Conservation (phyloP, 1,139 yeast genomes). For the Debaryomycetaceae sp. region DNA sequence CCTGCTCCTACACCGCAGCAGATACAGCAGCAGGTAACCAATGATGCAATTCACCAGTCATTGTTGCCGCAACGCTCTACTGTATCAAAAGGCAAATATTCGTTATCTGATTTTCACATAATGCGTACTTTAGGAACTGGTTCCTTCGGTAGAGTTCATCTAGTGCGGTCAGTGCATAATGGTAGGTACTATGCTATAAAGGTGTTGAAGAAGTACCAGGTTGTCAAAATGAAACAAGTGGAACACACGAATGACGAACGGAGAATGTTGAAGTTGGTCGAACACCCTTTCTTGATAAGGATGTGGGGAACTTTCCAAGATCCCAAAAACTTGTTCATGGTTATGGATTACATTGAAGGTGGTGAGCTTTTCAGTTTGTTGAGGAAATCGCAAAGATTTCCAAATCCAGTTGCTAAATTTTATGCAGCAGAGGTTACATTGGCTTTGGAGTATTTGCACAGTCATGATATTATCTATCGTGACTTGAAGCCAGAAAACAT, state of each 20-base stretch:
- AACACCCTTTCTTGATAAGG: conserved; percentile 57
- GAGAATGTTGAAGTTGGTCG: conserved; percentile 52
- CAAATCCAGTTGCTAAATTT: conserved; percentile 61
- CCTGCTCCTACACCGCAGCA: conserved; percentile 2
- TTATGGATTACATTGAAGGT: conserved; percentile 64
- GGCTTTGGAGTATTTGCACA: conserved; percentile 57
- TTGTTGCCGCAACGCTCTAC: conserved; percentile 33
- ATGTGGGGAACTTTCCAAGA: conserved; percentile 70
- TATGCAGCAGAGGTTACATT: conserved; percentile 60
- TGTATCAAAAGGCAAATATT: conserved; percentile 55
- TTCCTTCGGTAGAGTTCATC: conserved; percentile 60
- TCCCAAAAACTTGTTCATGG: conserved; percentile 53
- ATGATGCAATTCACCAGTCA: conserved; percentile 30
- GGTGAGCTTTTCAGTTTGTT: conserved; percentile 57
- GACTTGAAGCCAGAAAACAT: conserved; percentile 63
- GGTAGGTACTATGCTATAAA: conserved; percentile 61
- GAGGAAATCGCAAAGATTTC: conserved; percentile 57
- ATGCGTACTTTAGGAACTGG: conserved; percentile 61
- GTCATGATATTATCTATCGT: conserved; percentile 56
- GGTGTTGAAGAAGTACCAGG: conserved; percentile 55
- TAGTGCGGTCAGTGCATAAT: conserved; percentile 56
- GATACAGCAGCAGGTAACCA: conserved; percentile 13
- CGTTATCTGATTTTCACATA: conserved; percentile 50
- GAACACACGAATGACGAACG: conserved; percentile 65
- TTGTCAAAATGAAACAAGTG: conserved; percentile 59